Conservation (phyloP, 1,284 basidiomycete genomes). For the Kwoniella shivajii region DNA sequence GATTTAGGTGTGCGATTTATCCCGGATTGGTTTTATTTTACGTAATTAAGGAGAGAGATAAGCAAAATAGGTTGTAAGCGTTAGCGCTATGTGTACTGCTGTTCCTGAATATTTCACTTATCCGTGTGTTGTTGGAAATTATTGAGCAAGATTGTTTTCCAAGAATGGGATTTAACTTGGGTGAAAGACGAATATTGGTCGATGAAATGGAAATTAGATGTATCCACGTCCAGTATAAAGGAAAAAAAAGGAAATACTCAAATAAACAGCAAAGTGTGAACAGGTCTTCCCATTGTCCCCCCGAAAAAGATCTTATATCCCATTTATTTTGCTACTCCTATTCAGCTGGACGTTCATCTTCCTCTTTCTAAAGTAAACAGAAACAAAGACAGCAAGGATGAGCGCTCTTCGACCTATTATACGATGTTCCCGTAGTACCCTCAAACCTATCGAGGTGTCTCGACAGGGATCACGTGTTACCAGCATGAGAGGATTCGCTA, state of each 20-base stretch:
- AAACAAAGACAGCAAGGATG: slow-evolving; percentile 2
- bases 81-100: no score
- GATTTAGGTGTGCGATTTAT: no score
- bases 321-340: neutral
- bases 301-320: neutral
- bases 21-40: no score
- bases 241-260: no score
- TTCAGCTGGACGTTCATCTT: neutral
- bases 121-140: slow-evolving; percentile 6
- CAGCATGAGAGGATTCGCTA: slow-evolving; percentile 25
- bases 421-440: slow-evolving; percentile 5
- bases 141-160: neutral
- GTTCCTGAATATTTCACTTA: slow-evolving; percentile 5
- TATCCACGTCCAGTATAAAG: no score
- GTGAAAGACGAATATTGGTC: slow-evolving; percentile 3
- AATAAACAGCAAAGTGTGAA: no score
- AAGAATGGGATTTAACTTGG: no score
- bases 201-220: slow-evolving; percentile 1
- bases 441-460: slow-evolving; percentile 9
- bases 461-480: slow-evolving; percentile 3
- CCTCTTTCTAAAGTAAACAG: no score
- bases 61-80: no score
- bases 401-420: slow-evolving; percentile 18
- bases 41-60: no score
- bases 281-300: no score